These are phyloP conservation scores for Cymodocea nodosa DNA, from an alignment of 116 monocot species.

Conservation along the genomic window DNA sequence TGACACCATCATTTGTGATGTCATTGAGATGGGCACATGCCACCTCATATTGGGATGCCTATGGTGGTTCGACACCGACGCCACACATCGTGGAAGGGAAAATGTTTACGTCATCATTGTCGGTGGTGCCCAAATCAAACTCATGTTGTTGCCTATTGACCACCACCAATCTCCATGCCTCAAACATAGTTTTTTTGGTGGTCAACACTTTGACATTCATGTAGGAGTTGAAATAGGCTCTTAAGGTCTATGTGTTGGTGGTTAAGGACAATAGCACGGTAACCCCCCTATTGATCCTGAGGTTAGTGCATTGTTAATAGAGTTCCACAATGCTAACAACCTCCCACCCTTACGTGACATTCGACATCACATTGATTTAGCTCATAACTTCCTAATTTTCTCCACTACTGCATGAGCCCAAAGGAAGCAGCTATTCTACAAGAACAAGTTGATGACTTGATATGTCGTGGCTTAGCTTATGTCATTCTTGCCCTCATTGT, in stretches of 20 bases:
- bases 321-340: neutral
- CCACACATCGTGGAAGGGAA: neutral
- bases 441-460: neutral
- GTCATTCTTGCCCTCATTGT: neutral
- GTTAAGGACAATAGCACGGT: neutral
- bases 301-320: neutral
- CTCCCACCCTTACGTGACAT: neutral
- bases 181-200: neutral
- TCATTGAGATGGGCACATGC: neutral
- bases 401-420: neutral
- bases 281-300: neutral
- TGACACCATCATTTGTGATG: neutral
- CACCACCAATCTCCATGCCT: no score
- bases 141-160: neutral
- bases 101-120: neutral
- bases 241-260: neutral
- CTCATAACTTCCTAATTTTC: neutral
- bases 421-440: neutral
- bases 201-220: no score
- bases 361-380: slow-evolving; percentile 1
- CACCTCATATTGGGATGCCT: neutral
- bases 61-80: neutral
- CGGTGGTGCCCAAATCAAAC: neutral
- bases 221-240: neutral
- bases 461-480: neutral